Conservation (phyloP, 2,329 filamentous ascomycete species). For the Metarhizium guizhouense region DNA sequence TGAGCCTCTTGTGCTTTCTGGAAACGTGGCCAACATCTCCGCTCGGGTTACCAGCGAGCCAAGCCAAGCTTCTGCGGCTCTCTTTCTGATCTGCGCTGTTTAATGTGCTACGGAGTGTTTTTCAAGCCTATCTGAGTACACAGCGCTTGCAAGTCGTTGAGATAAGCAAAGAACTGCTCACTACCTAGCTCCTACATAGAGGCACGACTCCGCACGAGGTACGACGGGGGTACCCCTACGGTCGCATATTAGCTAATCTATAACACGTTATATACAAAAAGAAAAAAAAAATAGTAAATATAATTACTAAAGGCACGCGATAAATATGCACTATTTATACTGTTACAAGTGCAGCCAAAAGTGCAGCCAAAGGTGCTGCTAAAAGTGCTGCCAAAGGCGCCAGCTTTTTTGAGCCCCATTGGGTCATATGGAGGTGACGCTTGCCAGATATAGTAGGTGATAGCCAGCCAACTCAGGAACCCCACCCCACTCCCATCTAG, state of each 20-base stretch:
- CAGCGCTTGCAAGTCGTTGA: background rate
- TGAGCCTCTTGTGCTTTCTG: background rate
- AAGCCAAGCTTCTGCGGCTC: background rate
- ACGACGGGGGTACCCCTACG: no score
- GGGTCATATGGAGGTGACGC: background rate
- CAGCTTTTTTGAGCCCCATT: background rate
- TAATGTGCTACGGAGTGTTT: background rate
- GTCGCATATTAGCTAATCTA: no score
- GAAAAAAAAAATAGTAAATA: no score
- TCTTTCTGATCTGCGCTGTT: background rate
- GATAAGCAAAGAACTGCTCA: no score
- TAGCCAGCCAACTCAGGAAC: background rate
- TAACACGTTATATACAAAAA: no score
- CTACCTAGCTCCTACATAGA: no score
- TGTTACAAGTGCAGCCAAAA: no score
- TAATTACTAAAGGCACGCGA: no score
- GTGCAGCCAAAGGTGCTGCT: no score
- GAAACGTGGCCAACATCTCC: background rate
- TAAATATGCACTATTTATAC: no score
- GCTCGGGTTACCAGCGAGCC: background rate
- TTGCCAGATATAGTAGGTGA: constrained; percentile 2
- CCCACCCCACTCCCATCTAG: background rate
- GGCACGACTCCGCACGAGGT: no score
- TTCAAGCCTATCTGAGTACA: background rate
- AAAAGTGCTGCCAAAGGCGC: no score